phyloP scores from a whole-genome alignment of 2,329 filamentous ascomycete species.

The Thielaviopsis euricoi region DNA sequence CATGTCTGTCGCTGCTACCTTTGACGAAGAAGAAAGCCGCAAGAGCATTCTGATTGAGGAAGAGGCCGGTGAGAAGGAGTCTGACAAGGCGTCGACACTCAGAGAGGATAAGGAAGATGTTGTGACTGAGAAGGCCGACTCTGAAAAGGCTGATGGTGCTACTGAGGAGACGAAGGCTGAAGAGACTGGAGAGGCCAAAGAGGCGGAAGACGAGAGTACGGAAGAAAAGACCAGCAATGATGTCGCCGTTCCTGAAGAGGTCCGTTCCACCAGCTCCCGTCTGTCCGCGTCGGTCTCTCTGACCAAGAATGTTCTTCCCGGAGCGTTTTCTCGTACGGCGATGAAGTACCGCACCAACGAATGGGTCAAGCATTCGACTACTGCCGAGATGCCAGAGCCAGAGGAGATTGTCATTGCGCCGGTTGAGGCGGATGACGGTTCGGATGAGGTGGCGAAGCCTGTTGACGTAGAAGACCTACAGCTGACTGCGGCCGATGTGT shows the following conservation, averaged over 20 bases:
- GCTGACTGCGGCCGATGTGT: slow-evolving; percentile 38
- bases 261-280: slow-evolving; percentile 26
- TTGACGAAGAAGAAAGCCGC: slow-evolving; percentile 26
- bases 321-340: slow-evolving; percentile 59
- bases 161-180: slow-evolving; percentile 3
- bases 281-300: slow-evolving; percentile 31
- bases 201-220: background rate
- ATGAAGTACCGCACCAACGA: slow-evolving; percentile 82
- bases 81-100: slow-evolving; percentile 8
- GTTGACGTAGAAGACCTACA: slow-evolving; percentile 48
- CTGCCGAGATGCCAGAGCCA: slow-evolving; percentile 54
- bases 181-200: slow-evolving; percentile 6
- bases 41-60: background rate
- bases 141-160: slow-evolving; percentile 13
- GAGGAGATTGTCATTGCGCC: slow-evolving; percentile 41
- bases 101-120: background rate
- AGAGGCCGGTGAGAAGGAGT: slow-evolving; percentile 13
- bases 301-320: slow-evolving; percentile 47
- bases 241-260: slow-evolving; percentile 17
- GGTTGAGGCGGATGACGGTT: slow-evolving; percentile 18
- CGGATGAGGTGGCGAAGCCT: background rate
- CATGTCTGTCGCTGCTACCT: slow-evolving; percentile 39
- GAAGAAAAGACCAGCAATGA: slow-evolving; percentile 1
- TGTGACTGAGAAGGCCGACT: slow-evolving; percentile 8
- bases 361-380: slow-evolving; percentile 79